Evolutionary conservation across 2,329 filamentous ascomycete genomes (phyloP).

Genomic region (Talaromyces verruculosus): DNA sequence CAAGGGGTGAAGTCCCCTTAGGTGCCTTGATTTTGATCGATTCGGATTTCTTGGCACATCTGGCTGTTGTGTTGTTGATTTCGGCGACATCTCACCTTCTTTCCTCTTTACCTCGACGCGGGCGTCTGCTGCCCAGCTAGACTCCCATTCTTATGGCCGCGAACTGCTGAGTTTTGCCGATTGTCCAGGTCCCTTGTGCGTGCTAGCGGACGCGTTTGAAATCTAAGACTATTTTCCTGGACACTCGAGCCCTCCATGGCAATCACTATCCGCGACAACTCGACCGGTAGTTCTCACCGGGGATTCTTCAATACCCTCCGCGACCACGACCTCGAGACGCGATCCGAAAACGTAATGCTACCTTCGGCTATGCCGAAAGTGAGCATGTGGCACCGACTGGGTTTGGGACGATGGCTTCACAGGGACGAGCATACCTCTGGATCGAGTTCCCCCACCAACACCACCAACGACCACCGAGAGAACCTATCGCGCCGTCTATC

Average conservation of each 20-base stretch:
- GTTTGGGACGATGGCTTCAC: conserved; percentile 42
- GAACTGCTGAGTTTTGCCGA: conserved; percentile 16
- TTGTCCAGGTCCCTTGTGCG: conserved; percentile 22
- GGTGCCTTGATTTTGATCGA: conserved; percentile 3
- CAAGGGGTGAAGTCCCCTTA: conserved; percentile 21
- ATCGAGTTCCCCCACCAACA: conserved; percentile 28
- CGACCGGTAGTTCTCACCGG: conserved; percentile 20
- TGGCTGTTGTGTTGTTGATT: background rate
- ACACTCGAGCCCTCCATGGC: conserved; percentile 21
- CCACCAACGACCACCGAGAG: conserved; percentile 13
- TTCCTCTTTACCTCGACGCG: background rate
- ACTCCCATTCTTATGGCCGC: conserved; percentile 21
- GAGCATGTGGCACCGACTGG: conserved; percentile 50
- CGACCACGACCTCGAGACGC: conserved; percentile 16
- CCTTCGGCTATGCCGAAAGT: conserved; percentile 30
- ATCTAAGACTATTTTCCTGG: background rate
- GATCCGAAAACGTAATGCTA: conserved; percentile 1
- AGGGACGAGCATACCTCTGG: conserved; percentile 42
- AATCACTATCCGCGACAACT: conserved; percentile 22
- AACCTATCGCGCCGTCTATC: conserved; percentile 39
- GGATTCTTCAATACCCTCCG: conserved; percentile 16
- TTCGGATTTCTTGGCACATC: conserved; percentile 7
- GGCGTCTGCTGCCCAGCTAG: conserved; percentile 19
- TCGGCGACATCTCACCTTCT: conserved; percentile 5
- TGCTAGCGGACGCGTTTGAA: conserved; percentile 21